Base-by-base conservation (phyloP, 495 filamentous ascomycete genomes). In the Lophiotrema nucula region DNA sequence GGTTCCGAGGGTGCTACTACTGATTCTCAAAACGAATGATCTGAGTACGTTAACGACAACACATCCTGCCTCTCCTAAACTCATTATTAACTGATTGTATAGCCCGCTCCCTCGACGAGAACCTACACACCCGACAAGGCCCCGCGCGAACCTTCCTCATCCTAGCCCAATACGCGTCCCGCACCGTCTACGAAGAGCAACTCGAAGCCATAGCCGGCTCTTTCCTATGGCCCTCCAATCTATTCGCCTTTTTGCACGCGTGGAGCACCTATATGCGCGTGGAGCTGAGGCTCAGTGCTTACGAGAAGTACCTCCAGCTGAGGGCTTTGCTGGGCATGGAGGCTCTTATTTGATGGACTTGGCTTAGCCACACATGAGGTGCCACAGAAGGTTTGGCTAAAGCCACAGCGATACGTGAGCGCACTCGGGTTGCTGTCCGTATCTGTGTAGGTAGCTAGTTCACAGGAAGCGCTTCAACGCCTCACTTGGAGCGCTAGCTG, bases 11-110 rank as follows among this genome's bases (percentile, higher is more conserved):
- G 87, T 97, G 53, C 95, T 99, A 35, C 79, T 99, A 15, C 76
- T 99, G 4, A 97, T 99, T 63, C 79, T 99, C 49, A 99, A 99
- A 74, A 99, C 95, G 1, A 99, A 99, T 69, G 95, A 99, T 71
- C 75, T 99, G 37, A 99, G 82, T 85, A 77, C 67, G 81, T 72
- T 81, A 74, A n/a, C 31, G 0, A n/a, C n/a, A n/a, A n/a, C n/a
- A n/a, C 21, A 33, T 58, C 6, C 13, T 3, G 22, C 15, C 31
- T 49, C 37, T 18, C 45, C 10, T 48, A 33, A 37, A 4, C 8
- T 44, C 27, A 18, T 21, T 6, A 44, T 44, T 55, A 47, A 66
- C 66, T 42, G 23, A 27, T n/a, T 38, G 10, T 18, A 12, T 27
- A 85, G 82, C 93, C 24, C 84, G 95, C 57, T 92, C 87, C 59